Conservation (phyloP, 768 basidiomycete genomes). For the Tremella fuciformis region DNA sequence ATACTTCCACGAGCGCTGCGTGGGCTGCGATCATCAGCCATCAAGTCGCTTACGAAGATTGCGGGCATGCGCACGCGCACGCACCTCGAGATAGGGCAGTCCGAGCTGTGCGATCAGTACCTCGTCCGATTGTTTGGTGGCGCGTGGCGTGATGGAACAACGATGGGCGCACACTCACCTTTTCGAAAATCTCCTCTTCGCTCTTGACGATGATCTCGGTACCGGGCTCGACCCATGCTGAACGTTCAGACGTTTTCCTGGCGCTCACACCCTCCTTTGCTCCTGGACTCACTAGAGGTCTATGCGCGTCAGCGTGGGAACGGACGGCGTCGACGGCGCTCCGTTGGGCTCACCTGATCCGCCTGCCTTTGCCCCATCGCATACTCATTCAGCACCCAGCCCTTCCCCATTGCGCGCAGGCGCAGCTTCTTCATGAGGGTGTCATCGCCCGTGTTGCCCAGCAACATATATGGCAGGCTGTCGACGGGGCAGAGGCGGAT, state of each 20-base stretch:
- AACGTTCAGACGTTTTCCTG: background rate
- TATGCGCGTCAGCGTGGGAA: background rate
- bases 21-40: too few relatives aligned
- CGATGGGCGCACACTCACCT: constrained; percentile 16
- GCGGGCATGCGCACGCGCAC: constrained; percentile 20
- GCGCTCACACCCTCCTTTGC: background rate
- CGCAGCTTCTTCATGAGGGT: constrained; percentile 45
- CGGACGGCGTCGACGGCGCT: background rate
- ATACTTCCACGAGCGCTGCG: too few relatives aligned
- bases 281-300: constrained; percentile 11
- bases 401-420: constrained; percentile 28
- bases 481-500: constrained; percentile 42
- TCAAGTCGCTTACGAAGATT: too few relatives aligned
- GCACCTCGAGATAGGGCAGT: constrained; percentile 33
- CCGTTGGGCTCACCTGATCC: constrained; percentile 13
- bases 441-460: constrained; percentile 49
- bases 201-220: constrained; percentile 37
- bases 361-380: constrained; percentile 36
- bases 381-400: constrained; percentile 49
- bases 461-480: constrained; percentile 42
- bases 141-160: too few relatives aligned
- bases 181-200: constrained; percentile 47
- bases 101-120: constrained; percentile 24
- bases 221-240: constrained; percentile 29
- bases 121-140: background rate